Conservation (phyloP, 768 basidiomycete genomes). For the Pulveroboletus sp. region DNA sequence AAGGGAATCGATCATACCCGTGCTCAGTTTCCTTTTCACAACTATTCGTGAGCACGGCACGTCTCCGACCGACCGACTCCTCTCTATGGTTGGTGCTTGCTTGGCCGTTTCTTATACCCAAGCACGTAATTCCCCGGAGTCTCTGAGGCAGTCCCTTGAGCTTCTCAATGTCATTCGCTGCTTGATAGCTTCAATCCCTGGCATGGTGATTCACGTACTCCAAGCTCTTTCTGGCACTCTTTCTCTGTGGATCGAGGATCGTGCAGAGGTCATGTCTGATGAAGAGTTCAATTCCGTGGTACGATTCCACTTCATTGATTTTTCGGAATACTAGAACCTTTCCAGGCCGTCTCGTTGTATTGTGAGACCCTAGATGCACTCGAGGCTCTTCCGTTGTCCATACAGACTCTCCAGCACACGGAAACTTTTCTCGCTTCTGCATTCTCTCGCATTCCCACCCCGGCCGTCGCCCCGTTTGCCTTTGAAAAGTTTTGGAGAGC, state of each 20-base stretch:
- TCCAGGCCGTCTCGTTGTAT: constrained; percentile 40
- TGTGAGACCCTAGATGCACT: constrained; percentile 40
- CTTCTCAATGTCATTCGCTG: constrained; percentile 35
- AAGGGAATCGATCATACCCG: constrained; percentile 20
- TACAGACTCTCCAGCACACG: constrained; percentile 37
- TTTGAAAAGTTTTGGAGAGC: constrained; percentile 58
- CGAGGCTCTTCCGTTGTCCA: constrained; percentile 36
- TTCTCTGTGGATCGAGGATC: constrained; percentile 52
- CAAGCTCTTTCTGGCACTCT: constrained; percentile 37
- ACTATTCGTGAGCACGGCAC: constrained; percentile 3
- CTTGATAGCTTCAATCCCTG: constrained; percentile 28
- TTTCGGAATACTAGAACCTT: neutral
- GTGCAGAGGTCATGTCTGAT: constrained; percentile 35
- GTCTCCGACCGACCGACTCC: constrained; percentile 18
- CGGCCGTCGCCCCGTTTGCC: constrained; percentile 47
- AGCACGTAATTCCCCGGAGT: constrained; percentile 21
- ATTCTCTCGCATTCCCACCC: constrained; percentile 45
- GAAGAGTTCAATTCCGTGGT: constrained; percentile 49
- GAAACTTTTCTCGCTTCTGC: constrained; percentile 48
- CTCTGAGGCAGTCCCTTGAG: constrained; percentile 29
- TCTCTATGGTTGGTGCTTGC: constrained; percentile 29
- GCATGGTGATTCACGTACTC: constrained; percentile 35
- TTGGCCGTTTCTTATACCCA: constrained; percentile 36
- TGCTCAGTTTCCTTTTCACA: constrained; percentile 19
- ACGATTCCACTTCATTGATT: constrained; percentile 17